These are phyloP conservation scores for Puccinia horiana DNA, from an alignment of 1,284 basidiomycete genomes.

Conservation along the genomic window DNA sequence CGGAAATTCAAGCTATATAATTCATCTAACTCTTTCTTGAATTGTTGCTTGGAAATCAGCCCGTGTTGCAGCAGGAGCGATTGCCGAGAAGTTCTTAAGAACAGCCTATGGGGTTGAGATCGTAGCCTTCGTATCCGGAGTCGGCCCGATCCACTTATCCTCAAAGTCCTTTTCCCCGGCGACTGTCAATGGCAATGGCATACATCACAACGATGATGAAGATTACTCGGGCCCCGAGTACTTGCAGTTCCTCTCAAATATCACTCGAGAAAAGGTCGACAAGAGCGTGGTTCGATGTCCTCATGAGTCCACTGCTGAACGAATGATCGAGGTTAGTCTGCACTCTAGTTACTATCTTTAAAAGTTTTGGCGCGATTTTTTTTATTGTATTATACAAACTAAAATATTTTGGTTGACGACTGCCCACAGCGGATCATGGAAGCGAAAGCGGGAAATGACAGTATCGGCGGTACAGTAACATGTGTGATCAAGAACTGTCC, in stretches of 20 bases:
- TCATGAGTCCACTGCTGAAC: constrained; percentile 78
- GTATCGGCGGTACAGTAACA: constrained; percentile 94
- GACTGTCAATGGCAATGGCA: constrained; percentile 53
- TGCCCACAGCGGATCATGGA: constrained; percentile 80
- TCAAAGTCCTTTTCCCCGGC: constrained; percentile 15
- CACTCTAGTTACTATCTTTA: background rate
- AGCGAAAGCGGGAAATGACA: constrained; percentile 85
- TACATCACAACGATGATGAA: constrained; percentile 61
- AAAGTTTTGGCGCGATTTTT: background rate
- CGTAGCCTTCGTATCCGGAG: constrained; percentile 93
- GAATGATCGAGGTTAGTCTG: constrained; percentile 76
- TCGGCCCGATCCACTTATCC: constrained; percentile 81
- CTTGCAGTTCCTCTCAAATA: constrained; percentile 72
- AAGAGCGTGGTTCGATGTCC: constrained; percentile 86
- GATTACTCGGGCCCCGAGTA: constrained; percentile 68
- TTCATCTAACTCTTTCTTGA: background rate
- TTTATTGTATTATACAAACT: too few species aligned
- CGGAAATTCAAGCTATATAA: background rate
- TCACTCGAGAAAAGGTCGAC: constrained; percentile 87
- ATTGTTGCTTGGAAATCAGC: constrained; percentile 62
- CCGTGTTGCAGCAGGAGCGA: constrained; percentile 94
- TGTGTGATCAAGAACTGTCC: constrained; percentile 92
- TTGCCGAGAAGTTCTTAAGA: constrained; percentile 94
- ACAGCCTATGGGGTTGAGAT: constrained; percentile 87
- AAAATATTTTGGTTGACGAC: background rate